Evolutionary conservation across 495 filamentous ascomycete species (phyloP).

Genomic region (Alectoria sarmentosa): DNA sequence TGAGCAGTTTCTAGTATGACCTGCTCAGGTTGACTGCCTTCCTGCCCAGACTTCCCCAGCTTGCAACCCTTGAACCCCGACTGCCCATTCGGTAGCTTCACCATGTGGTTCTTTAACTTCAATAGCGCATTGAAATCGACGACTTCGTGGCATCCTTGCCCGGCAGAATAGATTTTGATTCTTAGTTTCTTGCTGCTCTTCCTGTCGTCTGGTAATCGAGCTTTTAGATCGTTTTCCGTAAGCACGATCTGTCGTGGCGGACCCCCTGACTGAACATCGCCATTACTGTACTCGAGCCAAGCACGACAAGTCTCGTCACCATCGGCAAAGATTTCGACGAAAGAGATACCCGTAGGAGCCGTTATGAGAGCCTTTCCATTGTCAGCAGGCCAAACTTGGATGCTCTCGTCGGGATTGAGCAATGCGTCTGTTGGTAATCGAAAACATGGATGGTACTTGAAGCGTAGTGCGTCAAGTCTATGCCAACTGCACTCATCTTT

Average conservation of each 20-base stretch:
- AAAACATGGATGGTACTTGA: constrained; percentile 89
- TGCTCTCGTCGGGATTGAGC: constrained; percentile 61
- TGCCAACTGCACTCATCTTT: constrained; percentile 87
- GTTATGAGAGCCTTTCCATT: constrained; percentile 73
- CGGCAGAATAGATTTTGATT: constrained; percentile 65
- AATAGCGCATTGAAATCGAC: constrained; percentile 60
- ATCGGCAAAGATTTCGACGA: constrained; percentile 71
- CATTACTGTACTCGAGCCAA: constrained; percentile 70
- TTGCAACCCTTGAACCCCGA: constrained; percentile 68
- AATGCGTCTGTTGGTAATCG: constrained; percentile 66
- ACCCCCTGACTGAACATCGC: constrained; percentile 49
- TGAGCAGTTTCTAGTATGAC: constrained; percentile 65
- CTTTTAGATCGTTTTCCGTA: constrained; percentile 67
- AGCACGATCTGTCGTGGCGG: constrained; percentile 65
- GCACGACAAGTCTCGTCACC: constrained; percentile 66
- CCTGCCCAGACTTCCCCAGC: constrained; percentile 65
- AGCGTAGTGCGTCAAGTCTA: constrained; percentile 75
- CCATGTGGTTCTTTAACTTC: constrained; percentile 58
- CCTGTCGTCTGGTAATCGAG: constrained; percentile 59
- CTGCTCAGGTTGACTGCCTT: constrained; percentile 65
- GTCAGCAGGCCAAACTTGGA: constrained; percentile 84
- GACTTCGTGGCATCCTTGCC: constrained; percentile 62
- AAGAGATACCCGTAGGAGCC: constrained; percentile 72
- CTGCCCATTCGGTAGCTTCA: constrained; percentile 70
- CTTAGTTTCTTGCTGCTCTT: constrained; percentile 59